Conservation (phyloP, 1,284 basidiomycete genomes). For the Irpex rosettiformis region DNA sequence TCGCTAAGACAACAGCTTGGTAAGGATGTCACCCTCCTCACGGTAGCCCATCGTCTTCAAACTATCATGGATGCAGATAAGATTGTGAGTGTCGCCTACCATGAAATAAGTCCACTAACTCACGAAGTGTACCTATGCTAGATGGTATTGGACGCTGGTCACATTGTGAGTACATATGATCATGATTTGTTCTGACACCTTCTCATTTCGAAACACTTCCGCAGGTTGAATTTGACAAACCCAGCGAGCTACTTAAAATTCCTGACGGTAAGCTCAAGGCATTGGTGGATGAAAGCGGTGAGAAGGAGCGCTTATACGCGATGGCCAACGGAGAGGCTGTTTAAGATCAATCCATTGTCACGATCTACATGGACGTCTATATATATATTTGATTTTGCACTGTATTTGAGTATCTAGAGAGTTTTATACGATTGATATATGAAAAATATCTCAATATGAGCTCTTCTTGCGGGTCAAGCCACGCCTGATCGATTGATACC, state of each 20-base stretch:
- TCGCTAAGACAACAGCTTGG: constrained; percentile 50
- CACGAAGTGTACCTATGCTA: constrained; percentile 10
- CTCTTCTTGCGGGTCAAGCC: no score
- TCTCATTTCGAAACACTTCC: background rate
- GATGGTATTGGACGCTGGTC: constrained; percentile 41
- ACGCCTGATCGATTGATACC: no score
- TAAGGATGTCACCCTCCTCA: constrained; percentile 55
- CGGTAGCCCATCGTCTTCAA: constrained; percentile 66
- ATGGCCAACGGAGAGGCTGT: background rate
- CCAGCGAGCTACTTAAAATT: constrained; percentile 54
- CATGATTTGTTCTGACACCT: background rate
- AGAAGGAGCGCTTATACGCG: constrained; percentile 44
- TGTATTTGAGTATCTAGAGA: background rate
- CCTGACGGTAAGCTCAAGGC: constrained; percentile 49
- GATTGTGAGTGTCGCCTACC: constrained; percentile 23
- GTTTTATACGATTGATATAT: no score
- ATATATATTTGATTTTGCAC: background rate
- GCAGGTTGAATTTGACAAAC: constrained; percentile 58
- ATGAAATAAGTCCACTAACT: background rate
- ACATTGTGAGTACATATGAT: constrained; percentile 24
- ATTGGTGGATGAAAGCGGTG: constrained; percentile 58
- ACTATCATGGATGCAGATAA: constrained; percentile 38
- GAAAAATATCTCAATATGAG: no score
- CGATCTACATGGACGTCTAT: background rate
- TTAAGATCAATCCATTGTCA: background rate